Base-by-base conservation (phyloP, 176 grass and related monocot species). In the Raddia distichophylla region DNA sequence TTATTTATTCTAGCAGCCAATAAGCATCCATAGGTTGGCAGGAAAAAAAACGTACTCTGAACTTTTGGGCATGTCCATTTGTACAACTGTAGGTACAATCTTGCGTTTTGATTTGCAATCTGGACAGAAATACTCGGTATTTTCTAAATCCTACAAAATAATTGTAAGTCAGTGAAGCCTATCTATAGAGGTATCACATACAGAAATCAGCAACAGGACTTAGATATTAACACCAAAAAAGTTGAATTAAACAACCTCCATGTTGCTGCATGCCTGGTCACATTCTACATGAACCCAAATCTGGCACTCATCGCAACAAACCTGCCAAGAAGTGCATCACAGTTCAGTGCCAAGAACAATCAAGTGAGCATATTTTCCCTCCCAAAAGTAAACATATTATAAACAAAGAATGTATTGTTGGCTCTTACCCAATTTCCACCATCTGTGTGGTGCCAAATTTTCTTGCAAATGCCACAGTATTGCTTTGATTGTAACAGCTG, bases 261-360 rank as follows among this genome's bases (percentile, higher is more conserved):
- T 64, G 20, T 92, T 90, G 19, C 40, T 69, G 82, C 89, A 91
- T 45, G 82, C 93, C 46, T 10, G 77, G 64, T 95, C 91, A 72
- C 96, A 99, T 83, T 99, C 96, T 77, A 93, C 45, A 1, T 99
- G 96, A 82, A 94, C 92, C 96, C 96, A 99, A 85, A 99, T 90
- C 56, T 99, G 79, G 50, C 96, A 99, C 7, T 86, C 91, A 79
- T 99, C 93, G 74, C 96, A 99, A 62, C 93, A 94, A 65, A 93
- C 90, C 96, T 99, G 74, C 74, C 64, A 85, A 74, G 10, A 74
- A 74, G 55, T 12, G 33, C 22, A 22, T 46, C 61, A 11, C 15
- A 74, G 35, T 2, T 90, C 60, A 82, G 44, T 18, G 40, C 43
- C 18, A 8, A 50, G n/a, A 77, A 64, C 6, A 71, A 11, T 64